Base-by-base conservation (phyloP, 164 flowering plant genomes). In the Magnolia kwangsiensis region DNA sequence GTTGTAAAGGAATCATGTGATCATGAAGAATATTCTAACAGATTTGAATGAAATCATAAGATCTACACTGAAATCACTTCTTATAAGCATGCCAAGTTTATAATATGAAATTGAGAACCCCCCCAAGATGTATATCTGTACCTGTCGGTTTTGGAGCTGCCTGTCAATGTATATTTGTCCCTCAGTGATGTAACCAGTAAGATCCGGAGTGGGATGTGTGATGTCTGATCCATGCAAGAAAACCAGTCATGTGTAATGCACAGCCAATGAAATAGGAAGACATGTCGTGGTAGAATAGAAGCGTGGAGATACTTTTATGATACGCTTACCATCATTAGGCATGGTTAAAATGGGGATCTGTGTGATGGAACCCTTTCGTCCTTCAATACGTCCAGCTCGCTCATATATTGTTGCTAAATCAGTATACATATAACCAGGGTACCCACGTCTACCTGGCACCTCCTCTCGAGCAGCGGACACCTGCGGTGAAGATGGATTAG, bases 401-500 rank as follows among this genome's bases (percentile, higher is more conserved):
- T 96, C 99, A 80, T 96, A 96, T 23, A 96, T 96, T 74, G 96
- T 89, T 18, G 99, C 99, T 75, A 94, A 86, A 90, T 94, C 98
- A 74, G 99, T 96, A 74, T 96, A 94, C 99, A 96, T 94, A 78
- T 94, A 92, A 75, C 99, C 98, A 76, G 99, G 99, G 84, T 96
- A 94, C 11, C 99, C 99, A 90, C 98, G 97, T 73, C 98, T 90
- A 79, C 99, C 98, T 29, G 99, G 99, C 64, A 96, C 99, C 88
- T 96, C 99, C 78, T 96, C 99, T 69, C 98, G 86, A 50, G 99
- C 99, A 81, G 99, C 99, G 85, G 98, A 96, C 19, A 96, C 98
- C 99, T 96, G 85, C 37, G 76, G 23, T 23, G 37, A 61, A 72
- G 69, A 72, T 19, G 8, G 19, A 16, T 31, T 23, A 1, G 59